Conservation (phyloP, 306 rosid genomes). For the Ziziphus jujuba region DNA sequence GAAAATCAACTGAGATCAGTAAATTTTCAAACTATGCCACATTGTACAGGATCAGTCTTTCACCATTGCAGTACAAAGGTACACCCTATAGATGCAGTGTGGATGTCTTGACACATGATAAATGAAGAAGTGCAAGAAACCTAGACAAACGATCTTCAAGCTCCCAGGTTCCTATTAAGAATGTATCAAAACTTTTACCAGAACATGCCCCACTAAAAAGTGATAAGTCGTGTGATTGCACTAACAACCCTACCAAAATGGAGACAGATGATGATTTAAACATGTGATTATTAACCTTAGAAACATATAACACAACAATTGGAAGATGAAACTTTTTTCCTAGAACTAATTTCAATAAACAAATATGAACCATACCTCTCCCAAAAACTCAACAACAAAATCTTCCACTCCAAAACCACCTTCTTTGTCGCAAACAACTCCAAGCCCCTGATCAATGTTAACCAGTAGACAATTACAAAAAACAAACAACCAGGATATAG, state of each 20-base stretch:
- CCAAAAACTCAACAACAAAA: slow-evolving; percentile 95
- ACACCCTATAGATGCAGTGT: background rate
- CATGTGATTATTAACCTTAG: no score
- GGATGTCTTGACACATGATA: background rate
- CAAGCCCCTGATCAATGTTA: slow-evolving; percentile 76
- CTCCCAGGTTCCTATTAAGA: no score
- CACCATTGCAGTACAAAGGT: background rate
- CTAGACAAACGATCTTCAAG: no score
- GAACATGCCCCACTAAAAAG: no score
- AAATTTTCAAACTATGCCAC: background rate
- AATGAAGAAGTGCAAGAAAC: no score
- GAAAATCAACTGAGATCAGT: no score
- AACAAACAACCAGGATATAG: slow-evolving; percentile 21
- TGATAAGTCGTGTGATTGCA: no score
- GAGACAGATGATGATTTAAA: no score
- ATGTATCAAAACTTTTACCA: no score
- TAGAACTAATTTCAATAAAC: slow-evolving; percentile 5
- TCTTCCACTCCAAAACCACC: slow-evolving; percentile 83
- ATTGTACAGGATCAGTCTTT: background rate
- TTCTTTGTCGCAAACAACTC: slow-evolving; percentile 92
- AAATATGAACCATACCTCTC: slow-evolving; percentile 71
- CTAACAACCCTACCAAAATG: no score
- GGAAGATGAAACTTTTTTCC: no score
- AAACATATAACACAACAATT: no score
- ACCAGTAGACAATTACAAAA: slow-evolving; percentile 25